A percentile compares a stretch with the other conserved stretches of the same genome.
These are phyloP conservation scores for Penicillium turbatum DNA, from an alignment of 495 filamentous ascomycete genomes.

Conservation along the genomic window DNA sequence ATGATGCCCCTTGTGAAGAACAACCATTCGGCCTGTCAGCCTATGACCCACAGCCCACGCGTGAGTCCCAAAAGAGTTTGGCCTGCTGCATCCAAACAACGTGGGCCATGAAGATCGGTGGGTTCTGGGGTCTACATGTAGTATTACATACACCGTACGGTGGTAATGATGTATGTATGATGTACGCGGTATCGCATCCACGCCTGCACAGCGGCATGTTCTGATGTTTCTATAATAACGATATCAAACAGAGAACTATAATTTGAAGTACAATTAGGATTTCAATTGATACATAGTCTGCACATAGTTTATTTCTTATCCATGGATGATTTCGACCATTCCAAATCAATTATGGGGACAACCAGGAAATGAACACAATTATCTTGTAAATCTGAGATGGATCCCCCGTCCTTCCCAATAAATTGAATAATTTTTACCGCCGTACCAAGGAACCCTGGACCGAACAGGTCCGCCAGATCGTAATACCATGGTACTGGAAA, in stretches of 20 bases:
- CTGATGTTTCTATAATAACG: too few relatives aligned
- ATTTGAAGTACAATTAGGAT: too few relatives aligned
- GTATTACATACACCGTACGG: neutral
- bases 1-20: slow-evolving; percentile 30
- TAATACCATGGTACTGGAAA: slow-evolving; percentile 1
- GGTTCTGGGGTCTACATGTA: slow-evolving; percentile 12
- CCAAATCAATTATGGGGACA: slow-evolving; percentile 1
- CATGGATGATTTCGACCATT: neutral
- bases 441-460: slow-evolving; percentile 9
- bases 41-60: slow-evolving; percentile 42
- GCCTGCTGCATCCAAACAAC: slow-evolving; percentile 44
- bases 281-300: neutral
- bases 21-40: slow-evolving; percentile 37
- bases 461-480: slow-evolving; percentile 18
- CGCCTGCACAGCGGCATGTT: too few relatives aligned
- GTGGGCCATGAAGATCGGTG: slow-evolving; percentile 39
- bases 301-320: neutral
- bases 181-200: neutral
- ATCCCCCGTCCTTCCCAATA: slow-evolving; percentile 11
- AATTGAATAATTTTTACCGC: slow-evolving; percentile 15
- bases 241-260: too few relatives aligned
- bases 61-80: slow-evolving; percentile 38
- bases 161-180: neutral
- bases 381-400: neutral
- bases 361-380: neutral